A percentile compares a stretch with the other conserved stretches of the same genome.
These are phyloP conservation scores for Suillus placidus DNA, from an alignment of 768 basidiomycete species.

Conservation along the genomic window DNA sequence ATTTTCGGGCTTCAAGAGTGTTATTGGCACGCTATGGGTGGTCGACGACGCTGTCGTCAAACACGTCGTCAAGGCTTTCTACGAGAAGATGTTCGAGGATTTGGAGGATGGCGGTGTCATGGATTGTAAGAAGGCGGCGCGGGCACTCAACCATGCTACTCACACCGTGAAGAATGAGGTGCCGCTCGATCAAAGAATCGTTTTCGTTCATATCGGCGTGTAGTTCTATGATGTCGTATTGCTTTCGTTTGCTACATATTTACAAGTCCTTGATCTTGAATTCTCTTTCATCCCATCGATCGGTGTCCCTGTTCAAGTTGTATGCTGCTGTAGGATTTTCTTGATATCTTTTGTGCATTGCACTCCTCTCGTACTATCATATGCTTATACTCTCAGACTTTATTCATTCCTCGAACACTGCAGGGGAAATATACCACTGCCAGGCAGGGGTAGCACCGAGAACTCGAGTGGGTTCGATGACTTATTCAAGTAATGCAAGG, in stretches of 20 bases:
- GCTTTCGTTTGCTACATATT: background rate
- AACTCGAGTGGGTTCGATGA: too few relatives aligned
- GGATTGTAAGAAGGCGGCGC: background rate
- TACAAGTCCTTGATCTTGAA: too few relatives aligned
- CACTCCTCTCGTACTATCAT: too few relatives aligned
- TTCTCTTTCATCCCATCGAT: too few relatives aligned
- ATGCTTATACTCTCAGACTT: too few relatives aligned
- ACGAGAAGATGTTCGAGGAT: background rate
- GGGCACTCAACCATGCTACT: background rate
- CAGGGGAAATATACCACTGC: too few relatives aligned
- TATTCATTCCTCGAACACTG: too few relatives aligned
- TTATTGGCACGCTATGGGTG: constrained; percentile 25
- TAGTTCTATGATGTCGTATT: background rate
- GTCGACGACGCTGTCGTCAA: constrained; percentile 2
- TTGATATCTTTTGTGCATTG: too few relatives aligned
- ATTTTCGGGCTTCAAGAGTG: constrained; percentile 20
- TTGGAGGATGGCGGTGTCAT: background rate
- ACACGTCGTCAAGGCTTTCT: background rate
- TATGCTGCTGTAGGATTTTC: too few relatives aligned
- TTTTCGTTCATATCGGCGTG: background rate
- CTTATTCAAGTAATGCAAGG: too few relatives aligned
- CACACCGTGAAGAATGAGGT: background rate
- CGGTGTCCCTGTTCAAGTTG: too few relatives aligned
- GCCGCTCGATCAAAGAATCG: background rate
- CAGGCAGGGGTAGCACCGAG: too few relatives aligned